These are phyloP conservation scores for Lolium multiflorum DNA, from an alignment of 176 grass and related monocot genomes.

Conservation along the genomic window DNA sequence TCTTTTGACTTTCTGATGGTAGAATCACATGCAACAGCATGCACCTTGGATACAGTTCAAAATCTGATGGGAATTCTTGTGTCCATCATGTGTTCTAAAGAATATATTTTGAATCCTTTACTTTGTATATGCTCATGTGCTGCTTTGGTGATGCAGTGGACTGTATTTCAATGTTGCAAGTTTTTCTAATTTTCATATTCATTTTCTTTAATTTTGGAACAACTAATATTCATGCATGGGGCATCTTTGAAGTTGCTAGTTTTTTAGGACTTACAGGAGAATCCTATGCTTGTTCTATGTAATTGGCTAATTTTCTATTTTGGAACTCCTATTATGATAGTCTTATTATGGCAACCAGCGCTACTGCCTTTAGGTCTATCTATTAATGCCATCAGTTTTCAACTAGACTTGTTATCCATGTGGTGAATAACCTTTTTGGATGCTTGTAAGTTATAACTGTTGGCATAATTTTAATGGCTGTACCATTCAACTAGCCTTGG, in stretches of 20 bases:
- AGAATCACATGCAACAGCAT: constrained; percentile 7
- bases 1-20: background rate
- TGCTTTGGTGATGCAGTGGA: background rate
- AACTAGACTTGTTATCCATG: background rate
- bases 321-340: background rate
- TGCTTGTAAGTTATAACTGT: constrained; percentile 1
- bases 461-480: background rate
- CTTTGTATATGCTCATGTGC: constrained; percentile 6
- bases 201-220: constrained; percentile 3
- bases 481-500: constrained; percentile 4
- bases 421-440: background rate
- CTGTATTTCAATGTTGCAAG: background rate
- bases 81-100: background rate
- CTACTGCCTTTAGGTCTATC: background rate
- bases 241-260: constrained; percentile 16
- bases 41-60: constrained; percentile 12
- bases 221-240: background rate
- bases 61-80: constrained; percentile 12
- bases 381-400: background rate
- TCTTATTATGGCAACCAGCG: background rate
- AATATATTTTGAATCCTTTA: background rate
- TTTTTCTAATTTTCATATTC: constrained; percentile 2
- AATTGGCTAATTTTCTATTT: constrained; percentile 4
- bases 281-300: constrained; percentile 26
- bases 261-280: background rate